These are phyloP conservation scores for Xylaria acuta DNA, from an alignment of 495 filamentous ascomycete species.

Conservation along the genomic window DNA sequence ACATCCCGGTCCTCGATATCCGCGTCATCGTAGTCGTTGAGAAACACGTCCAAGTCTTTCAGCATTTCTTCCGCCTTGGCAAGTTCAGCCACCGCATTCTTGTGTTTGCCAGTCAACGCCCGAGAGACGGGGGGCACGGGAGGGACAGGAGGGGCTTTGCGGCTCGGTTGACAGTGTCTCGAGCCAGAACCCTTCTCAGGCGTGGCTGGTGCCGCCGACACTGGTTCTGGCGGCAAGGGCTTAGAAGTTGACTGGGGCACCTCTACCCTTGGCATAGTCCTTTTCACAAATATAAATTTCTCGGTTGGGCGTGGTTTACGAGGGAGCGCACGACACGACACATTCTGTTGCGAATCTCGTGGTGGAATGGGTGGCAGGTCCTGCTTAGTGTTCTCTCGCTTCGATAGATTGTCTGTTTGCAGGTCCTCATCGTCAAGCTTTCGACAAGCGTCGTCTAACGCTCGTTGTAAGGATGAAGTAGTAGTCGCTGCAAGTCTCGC, in stretches of 20 bases:
- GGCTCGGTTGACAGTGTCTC: slow-evolving; percentile 25
- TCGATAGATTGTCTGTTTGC: slow-evolving; percentile 19
- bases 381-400: slow-evolving; percentile 25
- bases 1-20: slow-evolving; percentile 50
- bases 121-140: neutral
- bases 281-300: slow-evolving; percentile 33
- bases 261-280: slow-evolving; percentile 32
- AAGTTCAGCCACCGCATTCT: slow-evolving; percentile 30
- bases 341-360: slow-evolving; percentile 4
- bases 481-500: slow-evolving; percentile 41
- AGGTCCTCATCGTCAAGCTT: slow-evolving; percentile 44
- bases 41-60: slow-evolving; percentile 37
- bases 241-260: slow-evolving; percentile 24
- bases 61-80: slow-evolving; percentile 30
- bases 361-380: slow-evolving; percentile 17
- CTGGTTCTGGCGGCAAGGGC: slow-evolving; percentile 19
- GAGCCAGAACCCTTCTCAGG: slow-evolving; percentile 1
- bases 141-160: slow-evolving; percentile 5
- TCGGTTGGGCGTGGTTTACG: slow-evolving; percentile 28
- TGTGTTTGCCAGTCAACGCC: slow-evolving; percentile 18
- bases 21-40: slow-evolving; percentile 39
- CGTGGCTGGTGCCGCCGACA: slow-evolving; percentile 1
- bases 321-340: slow-evolving; percentile 11
- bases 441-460: slow-evolving; percentile 45
- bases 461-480: slow-evolving; percentile 44